phyloP scores from a whole-genome alignment of 345 rosid species.

The Anacardium occidentale region DNA sequence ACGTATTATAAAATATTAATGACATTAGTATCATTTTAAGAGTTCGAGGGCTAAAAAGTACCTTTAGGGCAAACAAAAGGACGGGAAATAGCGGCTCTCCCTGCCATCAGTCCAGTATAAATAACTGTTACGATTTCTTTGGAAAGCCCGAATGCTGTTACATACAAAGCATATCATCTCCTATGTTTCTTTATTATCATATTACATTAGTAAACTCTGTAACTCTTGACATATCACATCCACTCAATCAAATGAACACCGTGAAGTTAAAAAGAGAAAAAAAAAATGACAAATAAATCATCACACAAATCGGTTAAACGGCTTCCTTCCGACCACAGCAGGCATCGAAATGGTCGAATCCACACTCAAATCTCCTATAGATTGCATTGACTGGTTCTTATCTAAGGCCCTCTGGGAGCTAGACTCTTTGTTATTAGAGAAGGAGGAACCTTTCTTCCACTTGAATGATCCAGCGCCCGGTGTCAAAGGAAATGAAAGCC shows the following conservation, averaged over 20 bases:
- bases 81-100: too few species aligned
- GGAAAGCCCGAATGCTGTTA: conserved; percentile 18
- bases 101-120: background rate
- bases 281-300: conserved; percentile 15
- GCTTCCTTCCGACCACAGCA: conserved; percentile 63
- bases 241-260: conserved; percentile 49
- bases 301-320: conserved; percentile 98
- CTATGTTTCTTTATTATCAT: conserved; percentile 39
- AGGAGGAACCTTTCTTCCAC: conserved; percentile 73
- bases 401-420: conserved; percentile 39
- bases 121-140: conserved; percentile 7
- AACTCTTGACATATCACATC: conserved; percentile 34
- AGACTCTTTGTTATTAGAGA: conserved; percentile 55
- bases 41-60: too few species aligned
- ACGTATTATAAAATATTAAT: too few species aligned
- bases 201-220: conserved; percentile 36
- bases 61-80: too few species aligned
- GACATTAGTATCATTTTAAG: too few species aligned
- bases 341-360: conserved; percentile 89
- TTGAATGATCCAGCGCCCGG: conserved; percentile 73
- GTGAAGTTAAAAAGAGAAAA: conserved; percentile 15
- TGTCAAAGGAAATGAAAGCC: conserved; percentile 65
- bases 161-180: conserved; percentile 37
- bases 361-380: conserved; percentile 61
- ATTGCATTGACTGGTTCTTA: conserved; percentile 45